Percentiles rank a stretch among this genome's conserved stretches.
Evolutionary conservation across 768 basidiomycete genomes (phyloP).

Genomic region (Lyophyllum shimeji): DNA sequence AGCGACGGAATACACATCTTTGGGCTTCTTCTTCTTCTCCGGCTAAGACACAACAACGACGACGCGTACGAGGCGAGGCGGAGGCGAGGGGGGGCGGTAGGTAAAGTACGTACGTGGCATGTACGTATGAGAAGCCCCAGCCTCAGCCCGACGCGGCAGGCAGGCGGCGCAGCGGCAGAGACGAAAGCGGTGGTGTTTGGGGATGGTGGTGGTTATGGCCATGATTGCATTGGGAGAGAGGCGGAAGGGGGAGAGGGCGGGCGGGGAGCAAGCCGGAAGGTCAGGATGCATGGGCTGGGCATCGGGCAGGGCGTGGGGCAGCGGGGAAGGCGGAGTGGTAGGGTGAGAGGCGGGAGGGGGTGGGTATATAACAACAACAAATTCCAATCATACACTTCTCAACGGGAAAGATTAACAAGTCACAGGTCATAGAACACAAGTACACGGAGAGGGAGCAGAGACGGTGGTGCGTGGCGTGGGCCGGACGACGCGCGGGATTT

Average conservation of each 20-base stretch:
- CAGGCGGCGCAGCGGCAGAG: neutral
- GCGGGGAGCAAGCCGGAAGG: neutral
- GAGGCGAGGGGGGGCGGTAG: too few species aligned
- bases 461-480: neutral
- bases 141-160: too few species aligned
- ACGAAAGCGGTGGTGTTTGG: neutral
- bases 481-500: too few species aligned
- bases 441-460: neutral
- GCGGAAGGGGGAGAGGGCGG: too few species aligned
- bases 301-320: neutral
- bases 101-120: neutral
- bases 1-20: too few species aligned
- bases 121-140: neutral
- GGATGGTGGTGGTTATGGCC: neutral
- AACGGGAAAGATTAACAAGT: neutral
- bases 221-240: neutral
- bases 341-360: neutral
- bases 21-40: too few species aligned
- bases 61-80: too few species aligned
- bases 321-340: neutral
- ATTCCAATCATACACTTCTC: neutral
- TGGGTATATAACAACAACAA: conserved; percentile 5
- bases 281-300: neutral
- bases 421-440: neutral
- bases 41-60: neutral